phyloP scores from a whole-genome alignment of 2,329 filamentous ascomycete genomes.

The Cadophora sp. region DNA sequence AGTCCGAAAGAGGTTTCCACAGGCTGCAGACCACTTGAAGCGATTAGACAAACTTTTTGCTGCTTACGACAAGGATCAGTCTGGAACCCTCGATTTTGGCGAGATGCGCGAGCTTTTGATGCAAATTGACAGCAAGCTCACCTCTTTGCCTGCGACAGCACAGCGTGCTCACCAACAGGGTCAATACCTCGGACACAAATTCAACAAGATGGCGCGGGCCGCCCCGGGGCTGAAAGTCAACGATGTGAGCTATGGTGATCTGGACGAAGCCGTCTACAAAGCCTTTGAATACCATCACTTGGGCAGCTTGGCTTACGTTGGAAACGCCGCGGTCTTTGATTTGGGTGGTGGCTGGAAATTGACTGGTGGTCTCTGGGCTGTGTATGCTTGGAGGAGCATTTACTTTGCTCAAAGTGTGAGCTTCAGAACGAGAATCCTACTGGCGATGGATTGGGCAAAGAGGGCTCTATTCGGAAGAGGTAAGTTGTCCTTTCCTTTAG shows the following conservation, averaged over 20 bases:
- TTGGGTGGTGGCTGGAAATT: conserved; percentile 78
- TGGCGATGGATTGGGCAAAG: conserved; percentile 99
- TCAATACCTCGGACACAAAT: conserved; percentile 88
- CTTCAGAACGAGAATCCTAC: conserved; percentile 81
- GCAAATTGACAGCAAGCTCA: conserved; percentile 95
- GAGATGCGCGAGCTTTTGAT: conserved; percentile 87
- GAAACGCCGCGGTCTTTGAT: conserved; percentile 96
- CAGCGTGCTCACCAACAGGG: conserved; percentile 97
- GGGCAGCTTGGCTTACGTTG: conserved; percentile 91
- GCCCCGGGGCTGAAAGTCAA: conserved; percentile 79
- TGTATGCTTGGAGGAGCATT: conserved; percentile 94
- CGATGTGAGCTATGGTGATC: conserved; percentile 83
- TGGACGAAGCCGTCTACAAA: conserved; percentile 92
- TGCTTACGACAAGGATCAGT: conserved; percentile 91
- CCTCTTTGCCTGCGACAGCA: conserved; percentile 91
- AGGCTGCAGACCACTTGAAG: conserved; percentile 84
- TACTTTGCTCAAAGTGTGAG: conserved; percentile 99
- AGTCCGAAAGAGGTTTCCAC: conserved; percentile 89
- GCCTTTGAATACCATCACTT: conserved; percentile 95
- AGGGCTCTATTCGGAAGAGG: conserved; percentile 93
- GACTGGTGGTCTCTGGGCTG: conserved; percentile 85
- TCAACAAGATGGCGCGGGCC: conserved; percentile 86
- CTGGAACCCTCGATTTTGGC: conserved; percentile 90
- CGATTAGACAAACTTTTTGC: conserved; percentile 90
- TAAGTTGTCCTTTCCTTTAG: conserved; percentile 47